Percentiles rank a stretch among this genome's conserved stretches.
These are phyloP conservation scores for Aspergillus sclerotioniger DNA, from an alignment of 495 filamentous ascomycete genomes.

Conservation along the genomic window DNA sequence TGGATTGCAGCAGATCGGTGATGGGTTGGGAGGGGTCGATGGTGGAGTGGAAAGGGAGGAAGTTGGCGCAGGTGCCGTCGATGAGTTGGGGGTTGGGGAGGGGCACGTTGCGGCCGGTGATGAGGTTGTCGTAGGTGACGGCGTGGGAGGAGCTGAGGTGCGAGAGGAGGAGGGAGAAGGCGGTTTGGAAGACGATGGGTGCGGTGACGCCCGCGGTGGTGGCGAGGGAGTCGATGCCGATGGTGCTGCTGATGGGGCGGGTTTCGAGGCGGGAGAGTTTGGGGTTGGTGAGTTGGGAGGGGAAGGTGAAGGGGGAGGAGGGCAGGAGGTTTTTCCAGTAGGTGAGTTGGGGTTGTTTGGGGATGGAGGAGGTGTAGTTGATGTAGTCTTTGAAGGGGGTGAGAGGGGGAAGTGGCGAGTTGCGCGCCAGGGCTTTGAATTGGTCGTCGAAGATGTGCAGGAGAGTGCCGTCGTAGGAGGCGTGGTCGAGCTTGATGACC, in stretches of 20 bases:
- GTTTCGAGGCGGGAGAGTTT: background rate
- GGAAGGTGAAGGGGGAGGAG: background rate
- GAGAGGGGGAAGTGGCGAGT: background rate
- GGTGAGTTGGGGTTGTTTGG: background rate
- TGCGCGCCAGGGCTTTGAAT: background rate
- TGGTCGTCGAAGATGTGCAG: background rate
- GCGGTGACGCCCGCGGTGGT: background rate
- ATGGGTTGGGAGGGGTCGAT: background rate
- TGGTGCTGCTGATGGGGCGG: background rate
- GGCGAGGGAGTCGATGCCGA: background rate
- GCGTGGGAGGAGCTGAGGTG: background rate
- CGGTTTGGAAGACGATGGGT: constrained; percentile 1
- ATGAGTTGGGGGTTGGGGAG: background rate
- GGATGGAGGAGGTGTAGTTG: background rate
- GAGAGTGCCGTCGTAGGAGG: background rate
- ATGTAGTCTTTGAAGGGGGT: background rate
- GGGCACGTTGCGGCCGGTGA: constrained; percentile 1
- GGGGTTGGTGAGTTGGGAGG: background rate
- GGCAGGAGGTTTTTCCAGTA: background rate
- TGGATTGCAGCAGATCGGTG: background rate
- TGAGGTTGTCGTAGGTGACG: background rate
- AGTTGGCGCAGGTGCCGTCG: background rate
- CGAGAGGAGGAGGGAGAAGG: background rate
- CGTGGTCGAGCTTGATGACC: background rate
- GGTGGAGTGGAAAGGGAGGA: background rate